These are phyloP conservation scores for Exserohilum rostratum DNA, from an alignment of 2,329 filamentous ascomycete genomes.

Conservation along the genomic window DNA sequence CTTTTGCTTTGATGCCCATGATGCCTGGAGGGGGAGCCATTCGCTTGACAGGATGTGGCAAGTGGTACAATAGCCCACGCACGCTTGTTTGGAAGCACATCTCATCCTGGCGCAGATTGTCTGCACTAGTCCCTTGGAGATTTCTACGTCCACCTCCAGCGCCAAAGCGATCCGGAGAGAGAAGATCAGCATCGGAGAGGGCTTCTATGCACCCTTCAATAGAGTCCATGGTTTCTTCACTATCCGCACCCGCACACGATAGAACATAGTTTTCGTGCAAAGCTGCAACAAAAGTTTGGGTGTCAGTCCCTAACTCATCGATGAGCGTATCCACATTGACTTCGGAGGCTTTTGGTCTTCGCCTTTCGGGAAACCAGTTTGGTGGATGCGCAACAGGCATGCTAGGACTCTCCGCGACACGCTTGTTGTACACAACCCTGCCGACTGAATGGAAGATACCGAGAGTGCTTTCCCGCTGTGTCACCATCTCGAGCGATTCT, in stretches of 20 bases:
- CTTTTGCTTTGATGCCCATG: conserved; percentile 42
- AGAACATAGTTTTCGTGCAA: conserved; percentile 92
- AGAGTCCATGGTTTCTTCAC: conserved; percentile 71
- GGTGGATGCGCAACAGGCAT: conserved; percentile 52
- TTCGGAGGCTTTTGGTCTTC: conserved; percentile 53
- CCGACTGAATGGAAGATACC: conserved; percentile 97
- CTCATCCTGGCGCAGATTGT: conserved; percentile 87
- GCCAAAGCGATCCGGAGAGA: conserved; percentile 76
- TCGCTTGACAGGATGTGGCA: conserved; percentile 83
- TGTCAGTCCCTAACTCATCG: conserved; percentile 92
- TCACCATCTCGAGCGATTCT: conserved; percentile 79
- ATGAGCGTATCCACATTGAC: conserved; percentile 71
- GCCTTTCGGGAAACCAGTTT: conserved; percentile 53
- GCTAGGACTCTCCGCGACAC: conserved; percentile 57
- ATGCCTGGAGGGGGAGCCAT: conserved; percentile 49
- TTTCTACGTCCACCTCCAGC: conserved; percentile 58
- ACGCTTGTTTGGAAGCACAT: conserved; percentile 92
- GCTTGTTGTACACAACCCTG: conserved; percentile 96
- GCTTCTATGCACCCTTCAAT: conserved; percentile 85
- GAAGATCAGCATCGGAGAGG: conserved; percentile 84
- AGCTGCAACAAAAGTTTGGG: conserved; percentile 84
- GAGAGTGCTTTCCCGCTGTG: conserved; percentile 84
- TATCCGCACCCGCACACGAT: conserved; percentile 73
- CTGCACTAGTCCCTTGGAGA: conserved; percentile 61
- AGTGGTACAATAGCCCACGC: conserved; percentile 80